phyloP scores from a whole-genome alignment of 2,329 filamentous ascomycete genomes.

The Teratosphaeria gauchensis region DNA sequence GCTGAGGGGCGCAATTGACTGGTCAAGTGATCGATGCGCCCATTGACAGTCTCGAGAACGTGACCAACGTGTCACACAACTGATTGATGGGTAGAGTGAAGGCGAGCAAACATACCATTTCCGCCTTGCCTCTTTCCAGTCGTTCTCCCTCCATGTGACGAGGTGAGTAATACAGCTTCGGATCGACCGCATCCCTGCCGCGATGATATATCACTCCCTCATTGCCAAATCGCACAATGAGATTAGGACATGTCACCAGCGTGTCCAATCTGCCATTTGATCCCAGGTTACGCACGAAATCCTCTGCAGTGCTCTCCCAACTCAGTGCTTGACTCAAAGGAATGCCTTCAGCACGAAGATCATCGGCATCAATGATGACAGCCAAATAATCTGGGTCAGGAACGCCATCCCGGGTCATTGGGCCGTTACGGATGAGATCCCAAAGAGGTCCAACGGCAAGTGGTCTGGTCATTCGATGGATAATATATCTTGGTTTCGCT shows the following conservation, averaged over 20 bases:
- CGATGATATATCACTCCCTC: conserved; percentile 26
- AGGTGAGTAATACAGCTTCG: conserved; percentile 24
- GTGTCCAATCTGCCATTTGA: conserved; percentile 26
- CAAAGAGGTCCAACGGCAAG: conserved; percentile 23
- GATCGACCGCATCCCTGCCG: conserved; percentile 25
- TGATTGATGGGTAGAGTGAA: not conserved
- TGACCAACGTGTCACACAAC: not conserved
- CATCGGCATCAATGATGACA: conserved; percentile 26
- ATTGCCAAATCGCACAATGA: conserved; percentile 26
- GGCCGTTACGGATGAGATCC: conserved; percentile 25
- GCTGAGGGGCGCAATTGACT: too few species aligned
- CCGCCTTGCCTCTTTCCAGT: too few species aligned
- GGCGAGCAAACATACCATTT: conserved; percentile 1
- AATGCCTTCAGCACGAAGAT: conserved; percentile 25
- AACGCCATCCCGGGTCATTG: conserved; percentile 19
- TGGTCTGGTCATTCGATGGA: conserved; percentile 26
- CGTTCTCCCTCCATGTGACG: conserved; percentile 15
- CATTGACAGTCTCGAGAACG: not conserved
- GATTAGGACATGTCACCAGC: conserved; percentile 26
- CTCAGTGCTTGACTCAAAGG: conserved; percentile 23
- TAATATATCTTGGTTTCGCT: conserved; percentile 20
- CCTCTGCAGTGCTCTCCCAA: conserved; percentile 25
- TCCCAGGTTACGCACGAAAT: conserved; percentile 26
- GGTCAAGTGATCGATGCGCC: too few species aligned
- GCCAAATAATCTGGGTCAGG: conserved; percentile 24